phyloP scores from a whole-genome alignment of 768 basidiomycete genomes.

The Saitozyma podzolica region DNA sequence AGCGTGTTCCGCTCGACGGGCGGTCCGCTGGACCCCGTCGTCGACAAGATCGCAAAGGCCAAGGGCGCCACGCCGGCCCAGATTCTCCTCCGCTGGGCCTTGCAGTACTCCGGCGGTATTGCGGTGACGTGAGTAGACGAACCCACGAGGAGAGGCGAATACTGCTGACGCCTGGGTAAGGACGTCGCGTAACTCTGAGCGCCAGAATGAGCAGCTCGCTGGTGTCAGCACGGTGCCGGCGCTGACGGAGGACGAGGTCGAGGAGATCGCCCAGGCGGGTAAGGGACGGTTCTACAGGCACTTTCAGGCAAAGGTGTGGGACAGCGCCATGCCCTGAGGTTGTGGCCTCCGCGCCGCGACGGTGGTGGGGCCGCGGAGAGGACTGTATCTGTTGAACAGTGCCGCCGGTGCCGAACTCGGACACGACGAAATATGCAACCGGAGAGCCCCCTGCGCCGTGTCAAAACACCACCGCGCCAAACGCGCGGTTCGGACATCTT shows the following conservation, averaged over 20 bases:
- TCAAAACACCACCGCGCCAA: too few species aligned
- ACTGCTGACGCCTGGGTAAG: slow-evolving; percentile 9
- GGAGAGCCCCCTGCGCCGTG: not conserved
- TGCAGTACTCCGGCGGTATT: slow-evolving; percentile 6
- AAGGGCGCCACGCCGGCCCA: slow-evolving; percentile 31
- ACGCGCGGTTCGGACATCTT: too few species aligned
- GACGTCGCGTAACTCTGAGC: slow-evolving; percentile 24
- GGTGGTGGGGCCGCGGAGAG: too few species aligned
- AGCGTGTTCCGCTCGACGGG: slow-evolving; percentile 17
- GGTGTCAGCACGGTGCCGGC: slow-evolving; percentile 17
- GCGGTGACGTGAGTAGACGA: slow-evolving; percentile 8
- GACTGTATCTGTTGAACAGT: not conserved
- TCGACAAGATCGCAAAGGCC: slow-evolving; percentile 22
- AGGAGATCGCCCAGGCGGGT: slow-evolving; percentile 32
- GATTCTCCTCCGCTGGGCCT: slow-evolving; percentile 39
- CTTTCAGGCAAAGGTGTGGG: slow-evolving; percentile 38
- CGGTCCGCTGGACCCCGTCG: slow-evolving; percentile 27
- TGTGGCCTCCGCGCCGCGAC: not conserved
- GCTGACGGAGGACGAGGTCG: slow-evolving; percentile 24
- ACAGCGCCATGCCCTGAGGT: slow-evolving; percentile 26
- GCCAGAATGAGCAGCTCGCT: slow-evolving; percentile 36
- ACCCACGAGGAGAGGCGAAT: not conserved
- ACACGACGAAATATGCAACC: not conserved
- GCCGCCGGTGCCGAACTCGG: not conserved
- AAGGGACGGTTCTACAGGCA: slow-evolving; percentile 18